Conservation (phyloP, 345 rosid genomes). For the Gossypium ekmanianum region DNA sequence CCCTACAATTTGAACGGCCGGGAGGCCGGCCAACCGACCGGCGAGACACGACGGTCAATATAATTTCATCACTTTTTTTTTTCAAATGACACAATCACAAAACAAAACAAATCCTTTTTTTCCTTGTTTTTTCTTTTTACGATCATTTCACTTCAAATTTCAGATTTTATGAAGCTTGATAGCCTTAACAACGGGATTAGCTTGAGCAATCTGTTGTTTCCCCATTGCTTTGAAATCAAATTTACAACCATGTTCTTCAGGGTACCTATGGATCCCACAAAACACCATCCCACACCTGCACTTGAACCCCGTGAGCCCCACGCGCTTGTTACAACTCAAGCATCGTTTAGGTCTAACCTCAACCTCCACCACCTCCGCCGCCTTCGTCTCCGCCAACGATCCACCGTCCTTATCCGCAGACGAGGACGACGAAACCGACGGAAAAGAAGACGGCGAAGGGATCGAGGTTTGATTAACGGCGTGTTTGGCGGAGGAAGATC, state of each 20-base stretch:
- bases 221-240: constrained; percentile 77
- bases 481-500: constrained; percentile 54
- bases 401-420: constrained; percentile 8
- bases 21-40: background rate
- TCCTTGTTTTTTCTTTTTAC: background rate
- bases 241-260: constrained; percentile 64
- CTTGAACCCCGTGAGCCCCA: constrained; percentile 78
- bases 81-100: background rate
- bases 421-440: constrained; percentile 9
- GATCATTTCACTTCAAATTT: constrained; percentile 1
- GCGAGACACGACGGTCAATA: background rate
- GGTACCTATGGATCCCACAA: constrained; percentile 80
- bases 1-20: no score
- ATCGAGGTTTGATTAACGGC: constrained; percentile 46
- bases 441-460: constrained; percentile 18
- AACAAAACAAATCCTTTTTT: background rate
- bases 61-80: background rate
- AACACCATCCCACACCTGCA: constrained; percentile 80
- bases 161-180: constrained; percentile 70
- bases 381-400: constrained; percentile 14
- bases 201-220: constrained; percentile 66
- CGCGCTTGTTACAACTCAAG: constrained; percentile 64
- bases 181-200: constrained; percentile 68
- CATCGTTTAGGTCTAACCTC: constrained; percentile 43
- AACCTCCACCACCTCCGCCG: constrained; percentile 17